Conservation (phyloP, 495 filamentous ascomycete species). For the Annulohypoxylon stygium region DNA sequence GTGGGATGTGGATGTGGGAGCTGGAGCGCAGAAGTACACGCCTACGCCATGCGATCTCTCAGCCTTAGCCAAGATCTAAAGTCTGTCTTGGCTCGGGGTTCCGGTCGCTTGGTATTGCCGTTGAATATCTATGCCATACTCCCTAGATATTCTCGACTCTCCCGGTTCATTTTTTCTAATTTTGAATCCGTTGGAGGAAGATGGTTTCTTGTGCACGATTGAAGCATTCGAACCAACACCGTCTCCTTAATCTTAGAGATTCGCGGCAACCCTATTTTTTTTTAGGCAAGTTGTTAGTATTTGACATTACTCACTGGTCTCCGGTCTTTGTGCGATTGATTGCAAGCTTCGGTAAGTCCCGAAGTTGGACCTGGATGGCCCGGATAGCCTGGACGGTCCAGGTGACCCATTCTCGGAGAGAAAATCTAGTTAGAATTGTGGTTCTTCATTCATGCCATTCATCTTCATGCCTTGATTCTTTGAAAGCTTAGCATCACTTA, state of each 20-base stretch:
- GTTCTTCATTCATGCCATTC: neutral
- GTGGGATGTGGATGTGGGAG: neutral
- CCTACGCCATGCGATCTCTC: slow-evolving; percentile 3
- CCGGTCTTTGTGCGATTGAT: neutral
- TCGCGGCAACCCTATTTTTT: no score
- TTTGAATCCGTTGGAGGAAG: neutral
- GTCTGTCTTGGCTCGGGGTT: slow-evolving; percentile 5
- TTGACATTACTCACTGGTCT: neutral
- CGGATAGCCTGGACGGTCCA: neutral
- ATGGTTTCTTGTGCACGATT: neutral
- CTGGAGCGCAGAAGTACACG: neutral
- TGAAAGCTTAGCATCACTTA: neutral
- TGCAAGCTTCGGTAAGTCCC: neutral
- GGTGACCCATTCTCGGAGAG: neutral
- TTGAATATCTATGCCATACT: neutral
- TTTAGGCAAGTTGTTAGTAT: neutral
- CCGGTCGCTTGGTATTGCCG: neutral
- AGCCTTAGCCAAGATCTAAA: slow-evolving; percentile 5
- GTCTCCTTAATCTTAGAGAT: neutral
- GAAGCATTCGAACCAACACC: neutral
- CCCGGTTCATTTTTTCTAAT: neutral
- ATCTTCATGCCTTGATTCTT: slow-evolving; percentile 7
- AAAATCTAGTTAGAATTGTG: slow-evolving; percentile 5
- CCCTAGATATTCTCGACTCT: neutral
- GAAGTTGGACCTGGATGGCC: neutral